Conservation (phyloP, 176 grass and related monocot species). For the Lolium rigidum region DNA sequence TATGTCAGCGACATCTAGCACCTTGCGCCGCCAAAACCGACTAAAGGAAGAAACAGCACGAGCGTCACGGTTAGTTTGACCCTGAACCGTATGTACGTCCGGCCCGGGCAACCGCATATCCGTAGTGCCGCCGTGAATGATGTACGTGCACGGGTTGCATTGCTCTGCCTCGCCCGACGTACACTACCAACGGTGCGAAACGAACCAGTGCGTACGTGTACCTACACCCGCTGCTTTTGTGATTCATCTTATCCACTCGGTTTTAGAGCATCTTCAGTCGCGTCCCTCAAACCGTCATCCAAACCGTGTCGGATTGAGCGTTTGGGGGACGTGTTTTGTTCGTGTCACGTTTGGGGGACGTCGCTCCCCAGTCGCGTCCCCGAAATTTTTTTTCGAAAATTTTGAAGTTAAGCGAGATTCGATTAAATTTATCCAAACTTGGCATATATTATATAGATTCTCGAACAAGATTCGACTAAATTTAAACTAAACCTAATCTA, state of each 20-base stretch:
- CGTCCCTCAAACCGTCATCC: no score
- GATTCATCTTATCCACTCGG: not conserved
- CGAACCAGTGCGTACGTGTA: not conserved
- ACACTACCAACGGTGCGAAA: not conserved
- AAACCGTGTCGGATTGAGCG: no score
- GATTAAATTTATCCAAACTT: no score
- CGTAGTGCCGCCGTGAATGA: not conserved
- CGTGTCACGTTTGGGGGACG: no score
- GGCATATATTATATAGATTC: no score
- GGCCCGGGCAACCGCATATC: not conserved
- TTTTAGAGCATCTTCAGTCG: no score
- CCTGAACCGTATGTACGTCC: not conserved
- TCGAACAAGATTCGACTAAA: no score
- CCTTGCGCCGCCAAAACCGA: not conserved
- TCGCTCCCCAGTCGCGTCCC: no score
- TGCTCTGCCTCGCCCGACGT: not conserved
- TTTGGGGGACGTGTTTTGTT: no score
- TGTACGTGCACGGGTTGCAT: not conserved
- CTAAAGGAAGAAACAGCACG: not conserved
- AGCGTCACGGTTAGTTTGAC: conserved; percentile 3
- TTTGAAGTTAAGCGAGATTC: no score
- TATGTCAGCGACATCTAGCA: not conserved
- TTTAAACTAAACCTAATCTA: no score
- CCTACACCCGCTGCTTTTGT: not conserved
- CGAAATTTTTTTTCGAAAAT: no score